phyloP scores from a whole-genome alignment of 2,329 filamentous ascomycete species.

The Phialophora expanda region DNA sequence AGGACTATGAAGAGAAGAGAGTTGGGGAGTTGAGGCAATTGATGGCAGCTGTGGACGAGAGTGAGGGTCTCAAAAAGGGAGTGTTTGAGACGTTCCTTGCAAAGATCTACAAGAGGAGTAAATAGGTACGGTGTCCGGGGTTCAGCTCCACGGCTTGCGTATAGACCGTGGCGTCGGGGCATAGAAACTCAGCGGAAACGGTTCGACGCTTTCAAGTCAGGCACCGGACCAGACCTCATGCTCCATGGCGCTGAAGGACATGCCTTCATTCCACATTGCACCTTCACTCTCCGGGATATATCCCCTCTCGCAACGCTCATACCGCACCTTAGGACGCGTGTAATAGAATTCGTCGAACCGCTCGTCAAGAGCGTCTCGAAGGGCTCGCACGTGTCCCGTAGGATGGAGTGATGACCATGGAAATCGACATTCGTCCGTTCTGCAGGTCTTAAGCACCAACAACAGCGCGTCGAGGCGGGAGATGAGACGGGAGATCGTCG shows the following conservation, averaged over 20 bases:
- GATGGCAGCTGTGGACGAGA: slow-evolving; percentile 84
- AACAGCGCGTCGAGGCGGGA: slow-evolving; percentile 46
- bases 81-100: slow-evolving; percentile 87
- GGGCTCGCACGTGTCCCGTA: slow-evolving; percentile 40
- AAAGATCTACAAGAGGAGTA: slow-evolving; percentile 99
- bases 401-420: slow-evolving; percentile 49
- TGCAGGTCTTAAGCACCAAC: slow-evolving; percentile 49
- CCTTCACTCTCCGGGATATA: slow-evolving; percentile 26
- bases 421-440: slow-evolving; percentile 44
- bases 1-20: slow-evolving; percentile 85
- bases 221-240: slow-evolving; percentile 22
- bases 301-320: slow-evolving; percentile 22
- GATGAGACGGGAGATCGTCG: slow-evolving; percentile 39
- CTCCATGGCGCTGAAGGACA: slow-evolving; percentile 21
- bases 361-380: slow-evolving; percentile 44
- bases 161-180: neutral
- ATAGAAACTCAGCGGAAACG: neutral
- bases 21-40: slow-evolving; percentile 76
- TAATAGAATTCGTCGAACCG: slow-evolving; percentile 24
- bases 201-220: neutral
- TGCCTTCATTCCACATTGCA: slow-evolving; percentile 15
- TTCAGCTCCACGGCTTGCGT: neutral
- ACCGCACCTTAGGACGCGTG: slow-evolving; percentile 20
- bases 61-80: slow-evolving; percentile 82
- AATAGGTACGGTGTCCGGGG: slow-evolving; percentile 59